Evolutionary conservation across 768 basidiomycete genomes (phyloP), one percentile per base, ranked within the genome.

Genomic region (Amanita molliuscula): DNA sequence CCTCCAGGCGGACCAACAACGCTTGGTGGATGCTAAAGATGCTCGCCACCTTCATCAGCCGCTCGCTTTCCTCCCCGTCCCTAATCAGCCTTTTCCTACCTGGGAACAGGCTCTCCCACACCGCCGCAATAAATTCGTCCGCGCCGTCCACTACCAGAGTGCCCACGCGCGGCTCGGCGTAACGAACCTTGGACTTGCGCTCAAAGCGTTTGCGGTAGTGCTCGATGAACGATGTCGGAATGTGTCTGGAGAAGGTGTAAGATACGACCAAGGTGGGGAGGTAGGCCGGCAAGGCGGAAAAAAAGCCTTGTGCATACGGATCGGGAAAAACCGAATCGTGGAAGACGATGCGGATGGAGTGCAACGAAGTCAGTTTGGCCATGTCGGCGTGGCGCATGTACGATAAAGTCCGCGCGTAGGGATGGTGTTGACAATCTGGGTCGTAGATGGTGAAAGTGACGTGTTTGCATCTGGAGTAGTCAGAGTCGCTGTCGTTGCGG

Each of bases 91-190:
- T 23, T 4, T 33, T 10, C 0, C 48, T 29, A 3, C 11, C 6
- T 3, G 48, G 48, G 11, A 50, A 50, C 3, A 50, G 18, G 8
- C 48, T 50, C 34, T 50, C 48, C 48, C 48, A 50, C n/a, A 34
- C 16, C n/a, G 48, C 48, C 4, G 48, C 41, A 2, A 50, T 43
- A 21, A 16, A 43, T 21, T 50, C 38, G 20, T 43, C 38, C 2
- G 48, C 41, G 16, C 48, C 48, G 23, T 43, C 35, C 40, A 50
- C 48, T 11, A 25, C 48, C 9, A 50, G 48, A 3, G 28, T 31
- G 18, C 40, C 48, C 21, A 50, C 18, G 9, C 20, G 29, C 10
- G 25, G 48, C 15, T 9, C 11, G 1, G n/a, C 41, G 18, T 41
- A 50, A 1, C 48, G 31, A 1, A 34, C 16, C 10, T 21, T 21